phyloP scores from a whole-genome alignment of 352 stramenopile genomes.

The Phytophthora boehmeriae region DNA sequence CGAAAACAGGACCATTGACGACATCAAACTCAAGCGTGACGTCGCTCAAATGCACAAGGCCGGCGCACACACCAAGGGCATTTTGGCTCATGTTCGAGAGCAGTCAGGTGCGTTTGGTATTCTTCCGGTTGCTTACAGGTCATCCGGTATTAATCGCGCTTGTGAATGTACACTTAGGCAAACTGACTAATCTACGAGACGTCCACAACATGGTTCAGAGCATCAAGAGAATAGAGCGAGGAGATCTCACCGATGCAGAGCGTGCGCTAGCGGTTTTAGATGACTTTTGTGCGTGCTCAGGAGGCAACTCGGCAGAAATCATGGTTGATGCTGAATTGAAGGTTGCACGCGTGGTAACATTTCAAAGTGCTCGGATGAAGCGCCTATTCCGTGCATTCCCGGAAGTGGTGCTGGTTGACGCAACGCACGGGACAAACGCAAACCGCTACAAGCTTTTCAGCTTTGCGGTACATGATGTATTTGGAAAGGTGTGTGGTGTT shows the following conservation, averaged over 20 bases:
- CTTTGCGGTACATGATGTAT: slow-evolving; percentile 17
- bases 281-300: slow-evolving; percentile 2
- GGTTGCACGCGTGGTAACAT: slow-evolving; percentile 5
- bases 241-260: background rate
- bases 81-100: slow-evolving; percentile 6
- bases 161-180: slow-evolving; percentile 13
- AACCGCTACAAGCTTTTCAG: slow-evolving; percentile 22
- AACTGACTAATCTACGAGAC: slow-evolving; percentile 7
- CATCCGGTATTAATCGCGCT: background rate
- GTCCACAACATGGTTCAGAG: slow-evolving; percentile 15
- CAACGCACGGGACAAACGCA: slow-evolving; percentile 9
- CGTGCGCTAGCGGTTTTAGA: slow-evolving; percentile 1
- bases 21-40: background rate
- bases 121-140: background rate
- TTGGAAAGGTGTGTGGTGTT: slow-evolving; percentile 10
- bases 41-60: slow-evolving; percentile 5
- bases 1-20: slow-evolving; percentile 6
- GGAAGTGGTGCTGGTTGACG: slow-evolving; percentile 14
- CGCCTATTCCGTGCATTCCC: slow-evolving; percentile 16
- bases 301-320: slow-evolving; percentile 1
- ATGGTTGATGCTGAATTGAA: background rate
- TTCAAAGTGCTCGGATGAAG: slow-evolving; percentile 12
- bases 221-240: slow-evolving; percentile 1
- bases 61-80: slow-evolving; percentile 8
- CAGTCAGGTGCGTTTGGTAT: slow-evolving; percentile 5